Evolutionary conservation across 768 basidiomycete genomes (phyloP).

Genomic region (Kwoniella heveanensis): DNA sequence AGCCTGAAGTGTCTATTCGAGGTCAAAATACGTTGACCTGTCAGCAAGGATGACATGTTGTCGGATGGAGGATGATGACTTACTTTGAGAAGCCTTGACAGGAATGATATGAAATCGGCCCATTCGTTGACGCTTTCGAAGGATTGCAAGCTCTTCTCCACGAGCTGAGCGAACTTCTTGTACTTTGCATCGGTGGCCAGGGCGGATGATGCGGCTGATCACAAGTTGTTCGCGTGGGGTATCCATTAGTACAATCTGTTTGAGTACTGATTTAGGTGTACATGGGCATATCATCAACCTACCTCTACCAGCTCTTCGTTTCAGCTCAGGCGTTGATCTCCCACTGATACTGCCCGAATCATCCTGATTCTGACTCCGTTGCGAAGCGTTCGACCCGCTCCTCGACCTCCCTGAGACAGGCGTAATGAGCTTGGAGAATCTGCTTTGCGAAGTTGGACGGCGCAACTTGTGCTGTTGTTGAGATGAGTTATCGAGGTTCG

Average conservation of each 20-base stretch:
- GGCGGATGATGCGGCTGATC: slow-evolving; percentile 40
- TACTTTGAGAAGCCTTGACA: slow-evolving; percentile 91
- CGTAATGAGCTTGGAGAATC: slow-evolving; percentile 34
- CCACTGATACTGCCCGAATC: slow-evolving; percentile 30
- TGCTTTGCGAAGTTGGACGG: slow-evolving; percentile 35
- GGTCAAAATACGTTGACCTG: background rate
- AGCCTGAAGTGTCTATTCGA: slow-evolving; percentile 82
- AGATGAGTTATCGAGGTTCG: slow-evolving; percentile 6
- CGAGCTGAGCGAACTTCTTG: slow-evolving; percentile 87
- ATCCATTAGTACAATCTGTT: too few species aligned
- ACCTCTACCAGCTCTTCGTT: slow-evolving; percentile 43
- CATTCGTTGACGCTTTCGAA: slow-evolving; percentile 98
- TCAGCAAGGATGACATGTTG: too few species aligned
- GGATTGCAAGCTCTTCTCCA: slow-evolving; percentile 87
- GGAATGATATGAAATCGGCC: slow-evolving; percentile 98
- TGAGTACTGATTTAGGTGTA: background rate
- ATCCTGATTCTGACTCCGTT: slow-evolving; percentile 30
- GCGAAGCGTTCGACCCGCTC: slow-evolving; percentile 42
- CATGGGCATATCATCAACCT: slow-evolving; percentile 1
- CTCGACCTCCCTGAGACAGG: slow-evolving; percentile 29
- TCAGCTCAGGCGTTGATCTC: slow-evolving; percentile 44
- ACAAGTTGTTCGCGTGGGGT: too few species aligned
- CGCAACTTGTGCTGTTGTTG: slow-evolving; percentile 27
- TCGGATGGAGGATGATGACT: too few species aligned
- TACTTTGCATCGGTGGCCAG: slow-evolving; percentile 74